Evolutionary conservation across 1,284 basidiomycete genomes (phyloP), one percentile per base, ranked within the genome.

Genomic region (Pyrrhoderma noxium): DNA sequence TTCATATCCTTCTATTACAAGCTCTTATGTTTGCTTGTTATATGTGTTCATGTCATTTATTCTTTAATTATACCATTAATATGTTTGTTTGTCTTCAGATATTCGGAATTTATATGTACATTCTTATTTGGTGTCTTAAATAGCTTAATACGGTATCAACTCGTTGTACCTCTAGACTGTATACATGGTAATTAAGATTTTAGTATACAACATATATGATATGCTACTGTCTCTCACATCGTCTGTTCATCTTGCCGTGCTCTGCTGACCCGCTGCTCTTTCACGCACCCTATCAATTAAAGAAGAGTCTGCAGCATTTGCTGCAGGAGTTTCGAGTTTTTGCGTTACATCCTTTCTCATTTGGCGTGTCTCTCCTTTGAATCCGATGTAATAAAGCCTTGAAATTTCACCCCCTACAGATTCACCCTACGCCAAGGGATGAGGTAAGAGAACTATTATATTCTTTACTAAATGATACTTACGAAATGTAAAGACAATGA

Each of bases 401-500:
- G 83, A 77, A 4, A 67, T 61, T 7, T 86, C 82, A 22, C 73
- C 80, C 1, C 81, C 83, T 2, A 72, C 70, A 0, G 88, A 71
- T 47, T 89, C 77, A 52, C 76, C 79, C 87, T 87, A 59, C 44
- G 42, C 36, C 23, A 23, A 23, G 21, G 35, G 40, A 47, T 53
- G 11, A 9, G 21, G 1, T n/a, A 7, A 9, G 8, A 14, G 2
- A 2, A 2, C 13, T 16, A 16, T 31, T 40, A 31, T 21, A 34
- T 23, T n/a, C n/a, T n/a, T 8, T 25, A 47, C n/a, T 37, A 23
- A 9, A n/a, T 13, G 37, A 18, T 7, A 70, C 86, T 62, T 62
- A 90, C 89, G 59, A 92, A 89, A 67, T 86, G 87, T 8, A 91
- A 64, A 2, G 85, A 85, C 25, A 91, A 63, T 0, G 81, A 75